Evolutionary conservation across 1,139 yeast genomes (phyloP), one percentile per base, ranked within the genome.

Genomic region (Geotrichum citri-aurantii): DNA sequence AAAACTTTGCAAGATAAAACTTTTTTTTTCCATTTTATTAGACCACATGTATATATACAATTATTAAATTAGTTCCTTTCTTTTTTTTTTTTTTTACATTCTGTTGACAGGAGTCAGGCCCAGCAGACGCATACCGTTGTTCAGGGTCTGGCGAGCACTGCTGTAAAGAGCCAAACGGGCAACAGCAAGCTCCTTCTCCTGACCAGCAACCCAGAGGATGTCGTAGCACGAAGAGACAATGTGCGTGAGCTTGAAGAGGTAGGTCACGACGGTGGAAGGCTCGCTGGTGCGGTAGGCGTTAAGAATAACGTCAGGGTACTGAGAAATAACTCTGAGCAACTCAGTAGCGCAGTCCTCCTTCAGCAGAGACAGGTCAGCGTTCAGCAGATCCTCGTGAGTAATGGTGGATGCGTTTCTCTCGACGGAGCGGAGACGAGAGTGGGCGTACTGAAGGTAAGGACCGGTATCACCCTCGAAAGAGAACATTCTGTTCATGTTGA

Each of bases 391-490:
- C 50, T 73, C 76, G 8, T 72, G 63, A 21, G 74, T 69, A n/a
- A 66, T 64, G 50, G 65, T 63, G 31, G 66, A 68, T 27, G 95
- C 84, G 67, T 89, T 91, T 79, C 99, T 88, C 77, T 90, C 93
- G 69, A 93, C 92, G 2, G 98, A 92, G 77, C 95, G 84, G 73
- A 93, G 84, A 76, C 99, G 89, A 49, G 99, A 91, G 77, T 93
- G 99, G 54, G 99, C 99, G 71, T 93, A 93, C 77, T 93, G 99
- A 74, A 93, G 82, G 78, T 95, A 93, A 63, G 99, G 99, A 72
- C 99, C 99, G 62, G 99, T 93, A 75, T 93, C 99, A 76, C 99
- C 99, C 80, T 93, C 99, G 67, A 95, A 92, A 6, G 97, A 90
- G 55, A 89, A 81, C 98, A 93, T 93, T 79, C 99, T 88, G 69